Conservation (phyloP, 495 filamentous ascomycete genomes). For the Xylaria flabelliformis region DNA sequence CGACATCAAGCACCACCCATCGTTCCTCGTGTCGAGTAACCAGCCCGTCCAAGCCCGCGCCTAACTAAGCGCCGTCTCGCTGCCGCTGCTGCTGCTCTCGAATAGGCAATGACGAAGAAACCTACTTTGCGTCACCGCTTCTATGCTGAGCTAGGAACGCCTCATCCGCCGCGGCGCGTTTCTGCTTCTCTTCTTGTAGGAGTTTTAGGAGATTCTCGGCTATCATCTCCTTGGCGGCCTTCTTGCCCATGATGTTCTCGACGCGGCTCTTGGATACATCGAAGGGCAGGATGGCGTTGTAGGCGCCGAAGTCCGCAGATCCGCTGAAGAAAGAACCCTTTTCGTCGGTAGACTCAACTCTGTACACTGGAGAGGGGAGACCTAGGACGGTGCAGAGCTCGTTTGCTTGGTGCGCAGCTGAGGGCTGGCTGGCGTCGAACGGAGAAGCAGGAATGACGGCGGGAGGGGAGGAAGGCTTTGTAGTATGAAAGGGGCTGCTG, state of each 20-base stretch:
- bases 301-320: slow-evolving; percentile 31
- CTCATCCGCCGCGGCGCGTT: slow-evolving; percentile 19
- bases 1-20: background rate
- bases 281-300: slow-evolving; percentile 28
- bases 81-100: background rate
- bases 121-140: background rate
- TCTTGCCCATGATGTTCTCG: slow-evolving; percentile 34
- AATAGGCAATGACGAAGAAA: background rate
- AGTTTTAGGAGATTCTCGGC: slow-evolving; percentile 38
- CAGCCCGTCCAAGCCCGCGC: background rate
- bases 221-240: slow-evolving; percentile 38
- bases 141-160: slow-evolving; percentile 6
- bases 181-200: slow-evolving; percentile 30
- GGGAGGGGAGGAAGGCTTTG: background rate
- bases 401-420: slow-evolving; percentile 21
- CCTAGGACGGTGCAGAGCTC: slow-evolving; percentile 35
- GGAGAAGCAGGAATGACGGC: background rate
- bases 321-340: slow-evolving; percentile 29
- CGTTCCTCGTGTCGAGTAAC: background rate
- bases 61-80: background rate
- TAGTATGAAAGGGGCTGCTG: background rate
- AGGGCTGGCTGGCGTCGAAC: slow-evolving; percentile 25
- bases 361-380: slow-evolving; percentile 31
- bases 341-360: slow-evolving; percentile 2
- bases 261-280: slow-evolving; percentile 31